Evolutionary conservation across 768 basidiomycete species (phyloP), one percentile per base, ranked within the genome.

Genomic region (Serendipita indica): DNA sequence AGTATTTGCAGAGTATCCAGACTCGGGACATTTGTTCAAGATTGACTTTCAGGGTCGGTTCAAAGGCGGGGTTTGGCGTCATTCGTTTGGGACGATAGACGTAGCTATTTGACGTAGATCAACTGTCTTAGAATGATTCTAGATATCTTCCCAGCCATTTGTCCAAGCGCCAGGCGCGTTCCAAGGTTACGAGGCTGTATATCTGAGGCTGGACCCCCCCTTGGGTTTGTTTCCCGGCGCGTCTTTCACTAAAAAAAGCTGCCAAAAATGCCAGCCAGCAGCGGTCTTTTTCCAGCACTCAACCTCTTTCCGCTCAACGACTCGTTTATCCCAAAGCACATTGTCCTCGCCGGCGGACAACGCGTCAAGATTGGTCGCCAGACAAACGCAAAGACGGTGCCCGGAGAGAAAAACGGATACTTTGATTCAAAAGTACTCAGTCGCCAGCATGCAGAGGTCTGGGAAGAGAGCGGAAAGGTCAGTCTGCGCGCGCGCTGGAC

Each of bases 371-470:
- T 99, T 68, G 94, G 94, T 16, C 75, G 94, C 59, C 93, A 97
- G 72, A 98, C 92, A 14, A 96, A 92, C 70, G 83, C 84, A 59
- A 96, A 96, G 77, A 96, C 92, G 0, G 82, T 89, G 30, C 94
- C 94, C 1, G 73, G 72, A 3, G 90, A 94, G 67, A 77, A 86
- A 66, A 97, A 99, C 68, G 94, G 92, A 7, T 99, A 87, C 74
- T 97, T 99, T 69, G 94, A 98, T 73, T 87, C 84, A 22, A 97
- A 98, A 69, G 84, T 98, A 5, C 76, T 99, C 61, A 89, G 87
- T 64, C 76, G 94, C 64, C 86, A 89, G 73, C 94, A 98, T 67
- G 94, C 94, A 13, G 94, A 98, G 72, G 88, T 99, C n/a, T 99
- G 94, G 92, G 71, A 89, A 73, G 89, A 94, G 61, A 75, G 71